phyloP scores from a whole-genome alignment of 495 filamentous ascomycete species.

The Cetradonia linearis region DNA sequence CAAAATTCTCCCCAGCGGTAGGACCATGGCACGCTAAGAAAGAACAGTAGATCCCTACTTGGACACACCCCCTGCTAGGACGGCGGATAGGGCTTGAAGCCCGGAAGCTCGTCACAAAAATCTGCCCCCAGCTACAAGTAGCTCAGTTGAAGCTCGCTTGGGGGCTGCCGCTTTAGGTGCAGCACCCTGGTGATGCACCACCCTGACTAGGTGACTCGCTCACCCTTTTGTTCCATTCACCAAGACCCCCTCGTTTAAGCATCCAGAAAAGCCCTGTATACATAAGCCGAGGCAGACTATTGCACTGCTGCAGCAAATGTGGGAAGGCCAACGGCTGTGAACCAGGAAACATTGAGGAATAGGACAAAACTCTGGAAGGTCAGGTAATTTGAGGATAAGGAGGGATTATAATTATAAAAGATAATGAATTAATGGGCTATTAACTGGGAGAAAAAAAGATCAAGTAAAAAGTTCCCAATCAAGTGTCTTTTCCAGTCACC shows the following conservation, averaged over 20 bases:
- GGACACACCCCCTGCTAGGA: too few species aligned
- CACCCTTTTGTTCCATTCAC: too few species aligned
- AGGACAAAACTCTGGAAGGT: background rate
- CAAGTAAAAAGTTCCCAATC: too few species aligned
- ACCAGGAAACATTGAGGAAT: background rate
- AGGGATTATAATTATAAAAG: background rate
- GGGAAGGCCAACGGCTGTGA: background rate
- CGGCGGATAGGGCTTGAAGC: too few species aligned
- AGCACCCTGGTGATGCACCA: background rate
- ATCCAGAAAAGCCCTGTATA: background rate
- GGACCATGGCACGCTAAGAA: background rate
- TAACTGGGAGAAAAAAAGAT: too few species aligned
- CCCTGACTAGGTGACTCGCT: background rate
- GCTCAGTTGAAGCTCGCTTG: too few species aligned
- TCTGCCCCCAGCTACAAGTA: too few species aligned
- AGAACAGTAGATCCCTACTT: background rate
- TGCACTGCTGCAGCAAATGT: background rate
- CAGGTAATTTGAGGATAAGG: background rate
- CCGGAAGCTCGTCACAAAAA: too few species aligned
- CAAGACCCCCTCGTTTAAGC: background rate
- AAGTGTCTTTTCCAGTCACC: too few species aligned
- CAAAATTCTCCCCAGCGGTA: too few species aligned
- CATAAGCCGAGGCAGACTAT: background rate
- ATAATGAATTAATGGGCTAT: too few species aligned
- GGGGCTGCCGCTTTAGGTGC: too few species aligned